A percentile compares a stretch with the other conserved stretches of the same genome.
phyloP scores from a whole-genome alignment of 495 filamentous ascomycete genomes.

The Penicillium coprophilum region DNA sequence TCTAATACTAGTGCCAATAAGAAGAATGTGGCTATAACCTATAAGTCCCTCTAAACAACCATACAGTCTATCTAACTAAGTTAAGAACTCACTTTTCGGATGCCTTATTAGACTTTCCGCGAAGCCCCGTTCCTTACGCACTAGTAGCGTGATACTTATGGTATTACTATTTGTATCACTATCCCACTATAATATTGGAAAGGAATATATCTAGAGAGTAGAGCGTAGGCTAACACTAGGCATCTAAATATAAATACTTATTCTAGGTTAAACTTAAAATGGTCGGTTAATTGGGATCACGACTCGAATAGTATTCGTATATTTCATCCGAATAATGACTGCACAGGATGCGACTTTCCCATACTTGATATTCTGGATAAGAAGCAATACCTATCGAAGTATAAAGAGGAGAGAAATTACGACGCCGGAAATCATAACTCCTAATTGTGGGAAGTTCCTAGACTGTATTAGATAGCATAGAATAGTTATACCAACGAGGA shows the following conservation, averaged over 20 bases:
- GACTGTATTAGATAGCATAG: neutral
- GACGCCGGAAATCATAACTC: neutral
- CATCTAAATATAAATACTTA: neutral
- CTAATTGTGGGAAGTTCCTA: neutral
- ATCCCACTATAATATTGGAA: neutral
- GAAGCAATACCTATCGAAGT: slow-evolving; percentile 2
- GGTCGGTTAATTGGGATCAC: neutral
- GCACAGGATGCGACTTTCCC: neutral
- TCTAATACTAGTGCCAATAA: neutral
- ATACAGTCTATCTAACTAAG: neutral
- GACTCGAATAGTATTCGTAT: neutral
- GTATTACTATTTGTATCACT: neutral
- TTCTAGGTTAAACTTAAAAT: neutral
- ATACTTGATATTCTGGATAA: neutral
- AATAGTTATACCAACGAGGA: neutral
- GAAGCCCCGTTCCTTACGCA: neutral
- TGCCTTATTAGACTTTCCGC: neutral
- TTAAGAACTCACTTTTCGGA: neutral
- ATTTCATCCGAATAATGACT: neutral
- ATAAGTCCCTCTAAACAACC: neutral
- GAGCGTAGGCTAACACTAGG: neutral
- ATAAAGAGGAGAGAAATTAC: neutral
- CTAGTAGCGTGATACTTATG: neutral
- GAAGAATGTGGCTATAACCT: neutral
- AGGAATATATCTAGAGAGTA: slow-evolving; percentile 1